Conservation (phyloP, 73 alveolate species). For the Urostyla sp. region DNA sequence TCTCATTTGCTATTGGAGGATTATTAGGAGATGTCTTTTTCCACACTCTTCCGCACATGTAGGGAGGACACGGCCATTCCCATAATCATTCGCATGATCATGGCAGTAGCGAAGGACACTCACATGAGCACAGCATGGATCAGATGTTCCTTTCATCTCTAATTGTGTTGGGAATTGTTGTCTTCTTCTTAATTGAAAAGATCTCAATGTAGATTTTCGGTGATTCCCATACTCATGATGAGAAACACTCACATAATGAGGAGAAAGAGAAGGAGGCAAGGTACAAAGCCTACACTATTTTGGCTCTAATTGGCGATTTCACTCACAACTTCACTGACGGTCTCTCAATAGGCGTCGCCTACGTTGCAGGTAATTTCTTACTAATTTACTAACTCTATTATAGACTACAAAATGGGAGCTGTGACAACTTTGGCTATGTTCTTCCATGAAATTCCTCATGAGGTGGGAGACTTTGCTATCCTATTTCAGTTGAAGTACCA, state of each 20-base stretch:
- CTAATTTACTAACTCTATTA: slow-evolving; percentile 13
- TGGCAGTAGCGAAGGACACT: slow-evolving; percentile 47
- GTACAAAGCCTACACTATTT: slow-evolving; percentile 64
- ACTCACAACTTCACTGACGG: slow-evolving; percentile 98
- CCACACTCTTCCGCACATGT: slow-evolving; percentile 82
- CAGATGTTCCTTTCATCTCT: slow-evolving; percentile 33
- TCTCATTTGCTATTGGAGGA: slow-evolving; percentile 87
- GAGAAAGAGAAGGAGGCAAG: slow-evolving; percentile 45
- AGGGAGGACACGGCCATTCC: slow-evolving; percentile 43
- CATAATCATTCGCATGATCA: slow-evolving; percentile 38
- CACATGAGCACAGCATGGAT: slow-evolving; percentile 45
- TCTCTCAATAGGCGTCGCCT: slow-evolving; percentile 96
- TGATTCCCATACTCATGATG: slow-evolving; percentile 24
- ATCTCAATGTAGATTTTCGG: neutral
- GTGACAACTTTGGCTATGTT: slow-evolving; percentile 93
- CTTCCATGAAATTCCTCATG: slow-evolving; percentile 98
- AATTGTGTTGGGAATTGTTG: slow-evolving; percentile 61
- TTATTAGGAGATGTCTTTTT: slow-evolving; percentile 89
- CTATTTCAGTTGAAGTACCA: slow-evolving; percentile 58
- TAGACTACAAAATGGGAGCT: slow-evolving; percentile 83
- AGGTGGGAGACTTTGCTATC: slow-evolving; percentile 92
- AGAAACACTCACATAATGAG: slow-evolving; percentile 39
- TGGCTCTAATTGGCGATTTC: slow-evolving; percentile 93
- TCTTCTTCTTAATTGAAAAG: slow-evolving; percentile 64
- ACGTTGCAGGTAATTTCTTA: slow-evolving; percentile 59